Conservation (phyloP, 352 stramenopile genomes). For the Globisporangium acanthophoron region DNA sequence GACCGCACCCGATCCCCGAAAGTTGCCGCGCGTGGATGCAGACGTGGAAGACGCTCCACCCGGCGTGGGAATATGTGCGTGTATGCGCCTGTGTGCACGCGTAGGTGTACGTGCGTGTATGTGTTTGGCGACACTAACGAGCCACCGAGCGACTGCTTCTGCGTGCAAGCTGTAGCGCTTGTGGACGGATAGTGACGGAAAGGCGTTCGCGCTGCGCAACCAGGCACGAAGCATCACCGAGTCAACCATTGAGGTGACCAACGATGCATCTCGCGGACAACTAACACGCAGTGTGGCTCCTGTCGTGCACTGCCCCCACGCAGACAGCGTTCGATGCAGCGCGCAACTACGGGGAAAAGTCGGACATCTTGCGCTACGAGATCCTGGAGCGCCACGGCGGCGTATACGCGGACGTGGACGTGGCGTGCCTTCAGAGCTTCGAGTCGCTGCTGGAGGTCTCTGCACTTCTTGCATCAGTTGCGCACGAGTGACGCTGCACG, state of each 20-base stretch:
- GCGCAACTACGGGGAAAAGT: conserved; percentile 63
- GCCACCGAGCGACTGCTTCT: neutral
- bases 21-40: conserved; percentile 31
- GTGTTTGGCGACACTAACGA: neutral
- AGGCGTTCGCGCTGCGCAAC: conserved; percentile 23
- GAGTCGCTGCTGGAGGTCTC: conserved; percentile 27
- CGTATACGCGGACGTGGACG: conserved; percentile 69
- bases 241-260: neutral
- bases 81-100: no score
- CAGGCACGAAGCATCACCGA: conserved; percentile 5
- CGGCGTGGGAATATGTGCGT: conserved; percentile 28
- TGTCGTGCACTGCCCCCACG: neutral
- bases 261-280: no score
- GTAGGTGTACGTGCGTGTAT: neutral
- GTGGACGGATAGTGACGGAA: conserved; percentile 43
- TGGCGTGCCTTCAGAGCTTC: conserved; percentile 52
- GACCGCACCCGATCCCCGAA: conserved; percentile 19
- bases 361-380: conserved; percentile 73
- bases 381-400: conserved; percentile 46
- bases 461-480: neutral
- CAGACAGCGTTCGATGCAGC: conserved; percentile 38
- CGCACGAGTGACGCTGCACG: neutral
- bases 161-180: conserved; percentile 22
- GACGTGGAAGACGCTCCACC: conserved; percentile 38
- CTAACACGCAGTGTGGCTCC: no score